Percentiles rank a stretch among this genome's conserved stretches.
Evolutionary conservation across 306 rosid species (phyloP).

Genomic region (Mimosa bimucronata): DNA sequence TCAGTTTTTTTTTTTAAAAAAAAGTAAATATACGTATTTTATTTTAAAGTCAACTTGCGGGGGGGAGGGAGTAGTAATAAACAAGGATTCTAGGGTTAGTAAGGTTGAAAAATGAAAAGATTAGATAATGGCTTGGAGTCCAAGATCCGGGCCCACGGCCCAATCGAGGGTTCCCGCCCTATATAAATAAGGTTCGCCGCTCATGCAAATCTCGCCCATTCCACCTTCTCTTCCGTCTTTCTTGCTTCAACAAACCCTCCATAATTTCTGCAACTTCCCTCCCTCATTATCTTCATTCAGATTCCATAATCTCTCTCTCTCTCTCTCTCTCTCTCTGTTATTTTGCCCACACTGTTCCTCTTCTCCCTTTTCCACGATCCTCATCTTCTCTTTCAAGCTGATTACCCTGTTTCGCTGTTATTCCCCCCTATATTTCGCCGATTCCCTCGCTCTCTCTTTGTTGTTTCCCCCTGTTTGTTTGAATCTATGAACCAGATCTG

Average conservation of each 20-base stretch:
- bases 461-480: background rate
- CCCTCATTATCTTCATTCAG: background rate
- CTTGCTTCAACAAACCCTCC: background rate
- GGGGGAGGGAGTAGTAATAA: too few species aligned
- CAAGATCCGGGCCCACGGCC: constrained; percentile 46
- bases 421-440: background rate
- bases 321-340: background rate
- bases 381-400: background rate
- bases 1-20: too few species aligned
- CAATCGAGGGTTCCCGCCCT: constrained; percentile 33
- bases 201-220: constrained; percentile 77
- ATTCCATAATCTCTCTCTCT: too few species aligned
- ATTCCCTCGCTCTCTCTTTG: background rate
- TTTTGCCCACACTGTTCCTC: constrained; percentile 1
- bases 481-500: constrained; percentile 50
- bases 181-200: constrained; percentile 50
- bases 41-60: too few species aligned
- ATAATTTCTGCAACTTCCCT: too few species aligned
- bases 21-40: too few species aligned
- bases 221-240: constrained; percentile 34
- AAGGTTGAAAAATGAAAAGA: too few species aligned
- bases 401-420: background rate
- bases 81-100: too few species aligned
- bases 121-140: too few species aligned
- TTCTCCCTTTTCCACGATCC: background rate